Base-by-base conservation (phyloP, 768 basidiomycete species). In the Rubroboletus satanas region DNA sequence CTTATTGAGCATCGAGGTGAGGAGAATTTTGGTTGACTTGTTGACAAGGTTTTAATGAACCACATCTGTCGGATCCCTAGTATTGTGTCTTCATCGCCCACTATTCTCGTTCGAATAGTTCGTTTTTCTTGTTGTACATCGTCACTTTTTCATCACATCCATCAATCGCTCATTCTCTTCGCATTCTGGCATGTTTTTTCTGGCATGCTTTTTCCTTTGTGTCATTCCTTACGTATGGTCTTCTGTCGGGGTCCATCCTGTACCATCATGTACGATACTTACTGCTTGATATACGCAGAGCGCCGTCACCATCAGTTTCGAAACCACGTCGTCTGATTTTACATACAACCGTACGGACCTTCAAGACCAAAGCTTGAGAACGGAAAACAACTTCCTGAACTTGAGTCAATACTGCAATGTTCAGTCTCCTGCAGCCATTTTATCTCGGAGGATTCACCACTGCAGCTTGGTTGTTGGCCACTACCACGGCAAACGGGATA, bases 1-100 rank as follows among this genome's bases (percentile, higher is more conserved):
- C 42, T 33, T 70, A 52, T 53, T 68, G 29, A 61, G 33, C 38
- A 17, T 28, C 42, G 6, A 56, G 60, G 62, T 58, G 36, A 57
- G 56, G 23, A 37, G 7, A 28, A 3, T 31, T n/a, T 28, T 11
- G 4, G 10, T 51, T n/a, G 6, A 38, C 18, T 21, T 31, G 39
- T 23, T 17, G 39, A 45, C 6, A 36, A 35, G 26, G 33, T 38
- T 21, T 36, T 56, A 29, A 66, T 48, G 21, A 26, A 14, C 36
- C 10, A 1, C 17, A 15, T 33, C 31, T 32, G 17, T 32, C 36
- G 38, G 26, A 36, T 29, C 8, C 15, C 15, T 28, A 54, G 45
- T 39, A 14, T 18, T 29, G 23, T 48, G 23, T 47, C 18, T 18
- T 29, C 14, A 5, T 39, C 5, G 4, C 9, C 29, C 28, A 18